Evolutionary conservation across 2,329 filamentous ascomycete genomes (phyloP), one percentile per base, ranked within the genome.

Genomic region (Talaromyces islandicus): DNA sequence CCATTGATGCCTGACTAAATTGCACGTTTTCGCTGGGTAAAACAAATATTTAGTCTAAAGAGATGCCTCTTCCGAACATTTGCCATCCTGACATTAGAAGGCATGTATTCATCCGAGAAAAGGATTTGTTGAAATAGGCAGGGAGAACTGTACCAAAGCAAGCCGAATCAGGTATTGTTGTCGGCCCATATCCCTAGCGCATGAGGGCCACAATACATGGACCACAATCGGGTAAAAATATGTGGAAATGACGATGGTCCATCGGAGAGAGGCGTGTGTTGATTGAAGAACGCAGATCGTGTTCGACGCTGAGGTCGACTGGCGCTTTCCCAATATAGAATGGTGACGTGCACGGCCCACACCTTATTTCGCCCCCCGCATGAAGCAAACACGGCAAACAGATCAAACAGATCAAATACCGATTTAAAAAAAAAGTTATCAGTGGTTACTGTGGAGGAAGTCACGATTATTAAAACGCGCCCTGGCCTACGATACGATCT

Each of bases 131-230:
- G 10, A 24, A 48, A 17, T 9, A 24, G 27, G 21, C 11, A 19
- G 25, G 21, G 7, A 56, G 24, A 43, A 63, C 64, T 75, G 69
- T 77, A 79, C 77, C 76, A 79, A 65, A 66, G 76, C 77, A 60
- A 79, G 71, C 63, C 77, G 68, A 61, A 74, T 76, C 66, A 78
- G 66, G 67, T 77, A 78, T 63, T 75, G 74, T 63, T 75, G 75
- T 65, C 77, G 73, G 62, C 77, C 77, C 77, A 79, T 78, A 53
- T 64, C 62, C 58, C 30, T 14, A 48, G 46, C 2, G 10, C 12
- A 4, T 55, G 3, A 35, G 19, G 29, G 6, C 24, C 27, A 11
- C 2, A 7, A 19, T 19, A 52, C 5, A 29, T 12, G 12, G 1
- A 14, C 17, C 48, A 52, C 17, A 29, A 25, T 7, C 17, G 27